Evolutionary conservation across 164 flowering plant species (phyloP).

Genomic region (Tinospora cordifolia): DNA sequence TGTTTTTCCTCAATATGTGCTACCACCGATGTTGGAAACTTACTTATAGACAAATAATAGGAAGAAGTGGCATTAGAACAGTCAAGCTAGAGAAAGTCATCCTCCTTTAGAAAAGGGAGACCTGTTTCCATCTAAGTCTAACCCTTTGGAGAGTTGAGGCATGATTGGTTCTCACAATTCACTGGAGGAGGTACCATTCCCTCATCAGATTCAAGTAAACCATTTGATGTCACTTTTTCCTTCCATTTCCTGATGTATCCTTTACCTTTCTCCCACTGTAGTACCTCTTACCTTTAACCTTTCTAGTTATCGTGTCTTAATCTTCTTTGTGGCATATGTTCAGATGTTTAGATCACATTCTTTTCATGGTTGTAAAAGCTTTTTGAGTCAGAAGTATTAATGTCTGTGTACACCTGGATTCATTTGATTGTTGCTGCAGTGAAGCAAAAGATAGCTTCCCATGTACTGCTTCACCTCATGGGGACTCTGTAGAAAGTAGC

Average conservation of each 20-base stretch:
- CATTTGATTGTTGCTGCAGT: conserved; percentile 32
- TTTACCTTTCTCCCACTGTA: neutral
- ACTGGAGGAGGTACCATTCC: no score
- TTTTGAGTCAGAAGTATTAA: neutral
- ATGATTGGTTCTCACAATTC: no score
- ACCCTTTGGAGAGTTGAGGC: no score
- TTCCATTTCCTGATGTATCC: neutral
- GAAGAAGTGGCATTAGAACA: no score
- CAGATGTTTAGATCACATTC: neutral
- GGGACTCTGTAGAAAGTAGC: conserved; percentile 90
- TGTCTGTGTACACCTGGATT: neutral
- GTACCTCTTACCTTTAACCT: neutral
- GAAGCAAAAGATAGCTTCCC: conserved; percentile 92
- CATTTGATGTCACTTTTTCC: neutral
- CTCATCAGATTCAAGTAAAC: neutral
- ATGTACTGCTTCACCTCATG: conserved; percentile 75
- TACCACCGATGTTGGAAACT: no score
- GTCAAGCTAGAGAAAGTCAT: no score
- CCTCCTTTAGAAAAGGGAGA: no score
- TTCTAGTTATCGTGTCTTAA: neutral
- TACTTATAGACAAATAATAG: no score
- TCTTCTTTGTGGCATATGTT: neutral
- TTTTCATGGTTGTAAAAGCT: neutral
- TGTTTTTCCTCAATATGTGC: no score
- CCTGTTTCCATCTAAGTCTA: no score